Percentiles rank a stretch among this genome's conserved stretches.
Conservation (phyloP, 257 asterid genomes). For the Solanum infundibuliforme region DNA sequence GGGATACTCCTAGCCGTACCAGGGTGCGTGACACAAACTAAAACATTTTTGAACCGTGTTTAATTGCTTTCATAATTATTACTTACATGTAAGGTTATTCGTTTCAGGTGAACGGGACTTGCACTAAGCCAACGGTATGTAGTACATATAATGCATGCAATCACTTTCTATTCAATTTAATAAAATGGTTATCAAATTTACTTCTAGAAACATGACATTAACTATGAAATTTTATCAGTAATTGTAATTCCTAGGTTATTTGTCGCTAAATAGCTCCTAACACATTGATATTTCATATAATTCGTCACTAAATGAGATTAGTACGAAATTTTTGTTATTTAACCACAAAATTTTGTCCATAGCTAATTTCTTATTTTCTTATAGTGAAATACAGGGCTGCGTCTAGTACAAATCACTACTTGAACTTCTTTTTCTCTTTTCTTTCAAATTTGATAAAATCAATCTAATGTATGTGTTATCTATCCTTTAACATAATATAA, state of each 20-base stretch:
- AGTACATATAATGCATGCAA: background rate
- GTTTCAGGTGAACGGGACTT: slow-evolving; percentile 6
- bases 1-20: background rate
- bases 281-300: background rate
- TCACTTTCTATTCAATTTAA: background rate
- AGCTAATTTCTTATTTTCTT: background rate
- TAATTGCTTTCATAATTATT: background rate
- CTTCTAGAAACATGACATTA: background rate
- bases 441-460: background rate
- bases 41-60: background rate
- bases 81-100: background rate
- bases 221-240: background rate
- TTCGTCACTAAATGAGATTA: background rate
- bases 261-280: background rate
- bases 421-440: background rate
- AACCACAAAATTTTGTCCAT: background rate
- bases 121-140: slow-evolving; percentile 13
- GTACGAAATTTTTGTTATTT: background rate
- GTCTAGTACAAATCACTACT: no score
- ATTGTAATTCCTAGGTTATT: no score
- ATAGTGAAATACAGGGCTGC: background rate
- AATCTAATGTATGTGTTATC: background rate
- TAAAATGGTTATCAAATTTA: background rate
- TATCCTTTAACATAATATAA: background rate
- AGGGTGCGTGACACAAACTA: background rate